phyloP scores from a whole-genome alignment of 805 yeast species.

The Ogataea haglerorum region DNA sequence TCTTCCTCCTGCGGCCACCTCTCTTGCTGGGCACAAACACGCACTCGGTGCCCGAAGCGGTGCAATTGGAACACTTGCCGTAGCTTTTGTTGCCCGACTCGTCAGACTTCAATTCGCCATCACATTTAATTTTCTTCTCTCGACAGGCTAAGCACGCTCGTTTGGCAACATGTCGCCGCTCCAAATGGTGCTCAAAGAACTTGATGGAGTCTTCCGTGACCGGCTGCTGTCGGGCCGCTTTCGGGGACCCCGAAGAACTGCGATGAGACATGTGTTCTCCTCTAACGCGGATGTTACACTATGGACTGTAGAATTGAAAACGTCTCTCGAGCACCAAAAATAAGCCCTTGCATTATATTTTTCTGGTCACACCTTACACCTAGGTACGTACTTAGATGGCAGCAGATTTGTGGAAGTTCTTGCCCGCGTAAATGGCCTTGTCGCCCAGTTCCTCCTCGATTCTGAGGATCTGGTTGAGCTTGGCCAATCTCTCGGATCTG shows the following conservation, averaged over 20 bases:
- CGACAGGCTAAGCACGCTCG: constrained; percentile 64
- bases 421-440: constrained; percentile 96
- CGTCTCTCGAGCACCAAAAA: neutral
- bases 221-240: neutral
- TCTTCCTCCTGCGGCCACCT: constrained; percentile 51
- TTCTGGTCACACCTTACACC: neutral
- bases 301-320: neutral
- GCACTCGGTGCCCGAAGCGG: constrained; percentile 43
- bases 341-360: neutral
- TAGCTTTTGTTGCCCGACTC: constrained; percentile 4
- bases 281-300: neutral
- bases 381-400: constrained; percentile 23
- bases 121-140: constrained; percentile 63
- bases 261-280: neutral
- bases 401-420: constrained; percentile 67
- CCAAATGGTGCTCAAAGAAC: constrained; percentile 11
- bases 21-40: constrained; percentile 54
- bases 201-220: constrained; percentile 8
- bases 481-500: constrained; percentile 99
- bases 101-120: constrained; percentile 45
- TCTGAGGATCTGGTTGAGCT: constrained; percentile 96
- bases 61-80: constrained; percentile 49
- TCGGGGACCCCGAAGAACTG: constrained; percentile 3
- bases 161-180: constrained; percentile 50
- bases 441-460: constrained; percentile 98